These are phyloP conservation scores for Apiospora hydei DNA, from an alignment of 2,329 filamentous ascomycete genomes.

Conservation along the genomic window DNA sequence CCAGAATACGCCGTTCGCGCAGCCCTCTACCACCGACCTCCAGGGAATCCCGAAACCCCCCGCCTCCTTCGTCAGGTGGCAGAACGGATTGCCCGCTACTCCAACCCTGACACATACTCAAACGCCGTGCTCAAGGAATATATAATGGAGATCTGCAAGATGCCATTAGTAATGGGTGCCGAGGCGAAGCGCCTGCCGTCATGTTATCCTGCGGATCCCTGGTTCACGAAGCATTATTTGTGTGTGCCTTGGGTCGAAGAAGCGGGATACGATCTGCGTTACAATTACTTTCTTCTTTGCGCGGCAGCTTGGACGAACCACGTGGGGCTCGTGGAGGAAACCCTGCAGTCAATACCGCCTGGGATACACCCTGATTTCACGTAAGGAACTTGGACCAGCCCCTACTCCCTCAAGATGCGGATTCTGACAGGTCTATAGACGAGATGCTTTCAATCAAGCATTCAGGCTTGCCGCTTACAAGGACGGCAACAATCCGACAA, in stretches of 20 bases:
- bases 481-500: neutral
- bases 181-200: too few species aligned
- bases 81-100: neutral
- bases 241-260: too few species aligned
- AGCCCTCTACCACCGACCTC: neutral
- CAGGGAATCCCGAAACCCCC: neutral
- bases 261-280: rapidly evolving
- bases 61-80: neutral
- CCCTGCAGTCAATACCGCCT: too few species aligned
- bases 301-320: neutral
- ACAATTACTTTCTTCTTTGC: neutral
- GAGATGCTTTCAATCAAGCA: too few species aligned
- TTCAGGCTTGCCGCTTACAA: neutral
- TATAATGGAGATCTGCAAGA: neutral
- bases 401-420: neutral
- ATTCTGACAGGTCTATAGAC: too few species aligned
- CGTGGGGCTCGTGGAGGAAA: neutral
- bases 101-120: neutral
- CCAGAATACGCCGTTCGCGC: neutral
- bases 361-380: too few species aligned
- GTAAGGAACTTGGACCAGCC: too few species aligned
- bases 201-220: too few species aligned
- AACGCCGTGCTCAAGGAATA: neutral
- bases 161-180: too few species aligned
- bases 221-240: too few species aligned